phyloP scores from a whole-genome alignment of 306 rosid species.

The Luffa aegyptiaca region DNA sequence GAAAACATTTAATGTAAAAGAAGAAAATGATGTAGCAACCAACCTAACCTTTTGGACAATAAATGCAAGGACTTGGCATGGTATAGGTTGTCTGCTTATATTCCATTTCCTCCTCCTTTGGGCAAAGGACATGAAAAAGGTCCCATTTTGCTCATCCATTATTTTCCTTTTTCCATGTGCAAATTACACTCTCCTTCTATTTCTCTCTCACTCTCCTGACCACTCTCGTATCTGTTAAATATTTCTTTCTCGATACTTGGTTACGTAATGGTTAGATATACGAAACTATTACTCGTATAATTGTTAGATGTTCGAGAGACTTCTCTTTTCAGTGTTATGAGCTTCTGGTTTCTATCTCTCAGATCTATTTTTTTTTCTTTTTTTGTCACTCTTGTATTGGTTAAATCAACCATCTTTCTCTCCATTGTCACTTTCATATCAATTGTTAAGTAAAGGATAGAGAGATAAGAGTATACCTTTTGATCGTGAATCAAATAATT shows the following conservation, averaged over 20 bases:
- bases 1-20: neutral
- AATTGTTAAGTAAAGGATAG: neutral
- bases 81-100: neutral
- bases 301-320: neutral
- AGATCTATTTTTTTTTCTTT: neutral
- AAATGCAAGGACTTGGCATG: neutral
- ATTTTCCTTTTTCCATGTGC: neutral
- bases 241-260: neutral
- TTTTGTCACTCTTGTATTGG: no score
- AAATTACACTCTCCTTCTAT: neutral
- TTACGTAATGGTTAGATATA: neutral
- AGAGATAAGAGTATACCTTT: neutral
- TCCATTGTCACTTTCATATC: neutral
- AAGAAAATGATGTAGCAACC: slow-evolving; percentile 1
- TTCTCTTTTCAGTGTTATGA: neutral
- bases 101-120: slow-evolving; percentile 6
- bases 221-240: neutral
- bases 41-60: neutral
- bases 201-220: neutral
- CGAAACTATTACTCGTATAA: neutral
- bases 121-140: slow-evolving; percentile 1
- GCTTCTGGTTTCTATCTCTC: neutral
- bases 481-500: no score
- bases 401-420: neutral
- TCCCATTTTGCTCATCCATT: neutral